A percentile compares a stretch with the other conserved stretches of the same genome.
These are phyloP conservation scores for Ilyonectria mors-panacis DNA, from an alignment of 2,329 filamentous ascomycete genomes.

Conservation along the genomic window DNA sequence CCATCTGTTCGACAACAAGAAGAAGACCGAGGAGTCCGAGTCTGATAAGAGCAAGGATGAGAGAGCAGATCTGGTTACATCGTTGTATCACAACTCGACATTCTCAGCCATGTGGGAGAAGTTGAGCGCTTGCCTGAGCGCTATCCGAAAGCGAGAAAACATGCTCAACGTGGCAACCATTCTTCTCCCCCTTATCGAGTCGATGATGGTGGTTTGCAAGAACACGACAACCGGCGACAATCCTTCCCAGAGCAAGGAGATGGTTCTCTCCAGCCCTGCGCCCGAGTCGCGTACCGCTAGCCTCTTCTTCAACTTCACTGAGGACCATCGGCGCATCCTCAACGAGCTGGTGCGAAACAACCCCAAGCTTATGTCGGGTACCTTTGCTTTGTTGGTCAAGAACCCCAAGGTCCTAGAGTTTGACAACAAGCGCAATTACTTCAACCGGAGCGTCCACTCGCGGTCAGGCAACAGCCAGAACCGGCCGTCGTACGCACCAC, in stretches of 20 bases:
- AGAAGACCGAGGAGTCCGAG: conserved; percentile 66
- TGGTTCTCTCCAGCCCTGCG: conserved; percentile 79
- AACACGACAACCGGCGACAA: conserved; percentile 88
- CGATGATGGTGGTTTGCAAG: conserved; percentile 99
- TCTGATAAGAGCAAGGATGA: conserved; percentile 69
- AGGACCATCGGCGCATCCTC: conserved; percentile 96
- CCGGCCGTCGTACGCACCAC: conserved; percentile 77
- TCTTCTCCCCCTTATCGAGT: conserved; percentile 92
- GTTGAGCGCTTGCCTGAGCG: conserved; percentile 87
- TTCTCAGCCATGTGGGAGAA: conserved; percentile 95
- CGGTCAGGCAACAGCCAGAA: conserved; percentile 76
- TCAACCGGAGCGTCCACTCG: conserved; percentile 90
- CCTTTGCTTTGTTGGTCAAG: conserved; percentile 95
- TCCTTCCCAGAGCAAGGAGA: conserved; percentile 73
- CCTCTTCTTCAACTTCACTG: conserved; percentile 97
- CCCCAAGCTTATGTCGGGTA: conserved; percentile 98
- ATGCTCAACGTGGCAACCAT: conserved; percentile 99
- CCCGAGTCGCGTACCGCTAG: conserved; percentile 88
- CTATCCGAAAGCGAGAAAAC: conserved; percentile 91
- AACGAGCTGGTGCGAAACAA: conserved; percentile 98
- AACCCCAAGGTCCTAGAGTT: conserved; percentile 99
- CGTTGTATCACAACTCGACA: conserved; percentile 90
- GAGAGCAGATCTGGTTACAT: conserved; percentile 88
- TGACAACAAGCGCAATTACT: conserved; percentile 99
- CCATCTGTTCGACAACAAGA: conserved; percentile 92